These are phyloP conservation scores for Backusella westeae DNA, from an alignment of 192 early-diverging fungal species.

Conservation along the genomic window DNA sequence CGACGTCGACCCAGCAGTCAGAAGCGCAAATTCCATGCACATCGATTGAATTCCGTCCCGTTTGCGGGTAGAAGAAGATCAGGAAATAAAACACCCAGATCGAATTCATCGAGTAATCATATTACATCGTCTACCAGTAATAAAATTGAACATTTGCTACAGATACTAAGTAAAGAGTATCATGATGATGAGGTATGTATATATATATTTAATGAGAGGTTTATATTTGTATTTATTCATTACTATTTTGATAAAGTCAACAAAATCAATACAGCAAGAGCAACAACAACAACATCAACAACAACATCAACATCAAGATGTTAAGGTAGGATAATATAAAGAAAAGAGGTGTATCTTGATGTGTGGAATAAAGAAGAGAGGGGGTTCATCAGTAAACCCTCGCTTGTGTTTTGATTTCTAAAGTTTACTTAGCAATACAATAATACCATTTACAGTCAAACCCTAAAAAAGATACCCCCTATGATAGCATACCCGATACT, in stretches of 20 bases:
- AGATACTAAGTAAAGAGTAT: background rate
- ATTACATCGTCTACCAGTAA: background rate
- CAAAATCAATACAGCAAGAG: background rate
- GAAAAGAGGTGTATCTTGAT: background rate
- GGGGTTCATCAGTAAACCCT: slow-evolving; percentile 1
- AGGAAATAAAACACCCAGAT: background rate
- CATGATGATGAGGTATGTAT: background rate
- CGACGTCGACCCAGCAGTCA: background rate
- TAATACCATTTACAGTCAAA: background rate
- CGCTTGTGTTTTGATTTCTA: background rate
- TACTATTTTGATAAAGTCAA: background rate
- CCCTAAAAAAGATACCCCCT: background rate
- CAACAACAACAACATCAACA: background rate
- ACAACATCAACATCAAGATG: background rate
- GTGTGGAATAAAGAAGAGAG: background rate
- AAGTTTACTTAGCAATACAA: slow-evolving; percentile 8
- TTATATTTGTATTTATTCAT: background rate
- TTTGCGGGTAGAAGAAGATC: background rate
- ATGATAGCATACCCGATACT: background rate
- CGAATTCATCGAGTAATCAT: background rate
- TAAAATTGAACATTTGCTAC: background rate
- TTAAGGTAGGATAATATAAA: background rate
- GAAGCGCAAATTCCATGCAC: background rate
- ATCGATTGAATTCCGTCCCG: background rate
- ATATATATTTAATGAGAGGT: background rate